Percentiles rank a stretch among this genome's conserved stretches.
Evolutionary conservation across 345 rosid species (phyloP).

Genomic region (Kandelia obovata): DNA sequence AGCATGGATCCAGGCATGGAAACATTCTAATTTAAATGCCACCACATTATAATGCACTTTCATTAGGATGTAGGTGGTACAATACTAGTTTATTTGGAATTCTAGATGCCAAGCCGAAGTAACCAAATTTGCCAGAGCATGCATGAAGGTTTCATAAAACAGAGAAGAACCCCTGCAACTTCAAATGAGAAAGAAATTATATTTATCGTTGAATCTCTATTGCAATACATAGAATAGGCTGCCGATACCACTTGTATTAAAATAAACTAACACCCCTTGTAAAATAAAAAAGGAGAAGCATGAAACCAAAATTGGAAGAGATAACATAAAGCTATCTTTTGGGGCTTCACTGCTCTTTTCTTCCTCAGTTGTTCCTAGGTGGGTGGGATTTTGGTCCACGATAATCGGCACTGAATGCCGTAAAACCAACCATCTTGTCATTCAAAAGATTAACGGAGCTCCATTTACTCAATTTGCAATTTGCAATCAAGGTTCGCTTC

Average conservation of each 20-base stretch:
- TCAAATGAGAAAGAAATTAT: too few species aligned
- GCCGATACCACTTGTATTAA: constrained; percentile 15
- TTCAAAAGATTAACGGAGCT: not conserved
- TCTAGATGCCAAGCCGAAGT: too few species aligned
- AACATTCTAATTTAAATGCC: not conserved
- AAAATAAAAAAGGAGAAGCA: not conserved
- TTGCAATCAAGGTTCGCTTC: constrained; percentile 2
- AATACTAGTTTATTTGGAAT: too few species aligned
- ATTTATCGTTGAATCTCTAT: not conserved
- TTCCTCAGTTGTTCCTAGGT: constrained; percentile 49
- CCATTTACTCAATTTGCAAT: not conserved
- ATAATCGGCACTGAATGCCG: constrained; percentile 55
- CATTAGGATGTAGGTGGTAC: too few species aligned
- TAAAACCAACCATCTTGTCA: constrained; percentile 31
- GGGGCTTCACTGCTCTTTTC: not conserved
- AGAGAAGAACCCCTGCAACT: too few species aligned
- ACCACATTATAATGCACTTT: too few species aligned
- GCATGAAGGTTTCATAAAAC: too few species aligned
- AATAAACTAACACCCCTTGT: not conserved
- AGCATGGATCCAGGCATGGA: constrained; percentile 8
- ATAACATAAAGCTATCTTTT: constrained; percentile 5
- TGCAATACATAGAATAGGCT: constrained; percentile 34
- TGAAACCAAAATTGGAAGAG: constrained; percentile 16
- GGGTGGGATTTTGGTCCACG: constrained; percentile 47
- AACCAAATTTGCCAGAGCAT: too few species aligned